Evolutionary conservation across 129 eudicot genomes (phyloP), one percentile per base, ranked within the genome.

Genomic region (Logfia minima): DNA sequence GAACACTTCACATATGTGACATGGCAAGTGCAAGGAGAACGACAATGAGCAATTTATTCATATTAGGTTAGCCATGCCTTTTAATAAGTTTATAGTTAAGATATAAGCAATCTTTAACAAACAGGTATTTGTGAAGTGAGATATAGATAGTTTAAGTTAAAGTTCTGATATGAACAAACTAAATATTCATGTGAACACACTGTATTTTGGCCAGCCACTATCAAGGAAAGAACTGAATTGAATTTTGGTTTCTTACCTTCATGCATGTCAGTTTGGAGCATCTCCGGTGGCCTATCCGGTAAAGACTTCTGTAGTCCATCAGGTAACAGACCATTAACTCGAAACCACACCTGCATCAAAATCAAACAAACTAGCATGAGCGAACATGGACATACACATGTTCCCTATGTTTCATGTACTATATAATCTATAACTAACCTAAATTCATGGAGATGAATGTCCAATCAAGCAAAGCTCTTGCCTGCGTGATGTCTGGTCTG

Each of bases 401-500:
- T 74, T 79, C 80, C 83, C 84, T 74, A 85, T 77, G 89, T 75
- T 71, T 86, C 90, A 83, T 83, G 82, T 76, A 77, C 77, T 79
- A 65, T 74, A 72, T 77, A 80, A 48, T 89, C 97, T 94, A 87
- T 78, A 86, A 91, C 96, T 87, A 95, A 89, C 96, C 94, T 86
- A 89, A 87, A 80, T 87, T 93, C 87, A 87, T 88, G 91, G 84
- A 85, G 96, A 90, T 88, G 90, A 89, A 90, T 91, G 91, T 87
- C 96, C 93, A 86, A 91, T 87, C 92, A 88, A 88, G 98, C 96
- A 89, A 84, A 93, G 93, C 77, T 84, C 96, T 95, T 95, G 96
- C 99, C 96, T 92, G 97, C 88, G 97, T 95, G 90, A 95, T 92
- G 88, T 95, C 96, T 83, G 99, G 99, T 90, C 99, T 84, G 88